Conservation (phyloP, 495 filamentous ascomycete genomes). For the Aspergillus funiculosus region DNA sequence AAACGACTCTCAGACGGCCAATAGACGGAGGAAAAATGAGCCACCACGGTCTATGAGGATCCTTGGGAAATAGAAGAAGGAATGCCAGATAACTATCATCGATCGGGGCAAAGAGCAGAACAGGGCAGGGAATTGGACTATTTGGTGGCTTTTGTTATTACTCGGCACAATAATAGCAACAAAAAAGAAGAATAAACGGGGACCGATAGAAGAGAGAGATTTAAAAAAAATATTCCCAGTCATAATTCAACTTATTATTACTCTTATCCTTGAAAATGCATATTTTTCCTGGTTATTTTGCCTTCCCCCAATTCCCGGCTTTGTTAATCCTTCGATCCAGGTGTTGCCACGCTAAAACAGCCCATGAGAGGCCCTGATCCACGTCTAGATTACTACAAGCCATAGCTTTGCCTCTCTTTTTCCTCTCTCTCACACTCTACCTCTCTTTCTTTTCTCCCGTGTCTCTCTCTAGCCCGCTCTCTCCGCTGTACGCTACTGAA, state of each 20-base stretch:
- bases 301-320: conserved; percentile 1
- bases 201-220: conserved; percentile 1
- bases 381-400: background rate
- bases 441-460: too few relatives aligned
- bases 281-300: background rate
- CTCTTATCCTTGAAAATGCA: background rate
- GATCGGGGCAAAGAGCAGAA: background rate
- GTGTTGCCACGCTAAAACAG: conserved; percentile 21
- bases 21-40: conserved; percentile 4
- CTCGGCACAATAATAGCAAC: conserved; percentile 8
- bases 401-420: background rate
- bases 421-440: too few relatives aligned
- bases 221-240: background rate
- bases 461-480: background rate
- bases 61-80: background rate
- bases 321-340: conserved; percentile 3
- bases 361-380: conserved; percentile 8
- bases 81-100: too few relatives aligned
- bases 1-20: conserved; percentile 2
- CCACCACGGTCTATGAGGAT: conserved; percentile 2
- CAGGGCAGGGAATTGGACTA: conserved; percentile 1
- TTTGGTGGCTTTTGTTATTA: conserved; percentile 8
- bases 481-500: conserved; percentile 1
- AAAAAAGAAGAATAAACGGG: conserved; percentile 4
- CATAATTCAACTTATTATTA: background rate